phyloP scores from a whole-genome alignment of 495 filamentous ascomycete species.

The Paragyromitra xinjiangensis region DNA sequence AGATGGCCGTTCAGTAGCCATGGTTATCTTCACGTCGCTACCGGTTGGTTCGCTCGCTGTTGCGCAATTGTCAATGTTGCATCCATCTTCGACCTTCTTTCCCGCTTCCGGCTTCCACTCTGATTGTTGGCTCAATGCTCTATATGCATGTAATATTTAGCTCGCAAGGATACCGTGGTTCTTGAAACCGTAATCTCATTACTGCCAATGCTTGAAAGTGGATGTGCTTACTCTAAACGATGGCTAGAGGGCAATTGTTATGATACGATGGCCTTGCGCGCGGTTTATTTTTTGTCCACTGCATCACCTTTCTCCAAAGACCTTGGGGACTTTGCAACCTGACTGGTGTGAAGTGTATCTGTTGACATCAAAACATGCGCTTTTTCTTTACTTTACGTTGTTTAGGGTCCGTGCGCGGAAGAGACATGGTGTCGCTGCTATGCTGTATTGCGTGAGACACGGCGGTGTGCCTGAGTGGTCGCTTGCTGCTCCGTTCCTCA shows the following conservation, averaged over 20 bases:
- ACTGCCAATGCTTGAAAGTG: slow-evolving; percentile 23
- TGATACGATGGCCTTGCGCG: slow-evolving; percentile 45
- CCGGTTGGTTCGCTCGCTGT: slow-evolving; percentile 26
- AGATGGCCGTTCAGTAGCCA: slow-evolving; percentile 34
- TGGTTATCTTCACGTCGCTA: slow-evolving; percentile 32
- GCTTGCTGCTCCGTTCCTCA: slow-evolving; percentile 13
- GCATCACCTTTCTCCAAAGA: not conserved
- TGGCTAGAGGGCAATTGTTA: not conserved
- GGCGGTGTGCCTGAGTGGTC: slow-evolving; percentile 17
- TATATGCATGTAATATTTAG: slow-evolving; percentile 48
- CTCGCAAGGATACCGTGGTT: slow-evolving; percentile 46
- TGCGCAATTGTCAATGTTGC: slow-evolving; percentile 25
- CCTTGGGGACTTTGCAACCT: slow-evolving; percentile 17
- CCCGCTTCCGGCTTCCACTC: slow-evolving; percentile 48
- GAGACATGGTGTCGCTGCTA: not conserved
- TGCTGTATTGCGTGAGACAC: slow-evolving; percentile 13
- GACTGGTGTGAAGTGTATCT: slow-evolving; percentile 5
- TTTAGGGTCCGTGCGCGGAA: slow-evolving; percentile 19
- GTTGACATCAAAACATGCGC: not conserved
- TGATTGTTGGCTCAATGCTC: slow-evolving; percentile 34
- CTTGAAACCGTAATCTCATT: slow-evolving; percentile 9
- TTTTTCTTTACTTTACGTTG: not conserved
- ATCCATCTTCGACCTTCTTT: slow-evolving; percentile 32
- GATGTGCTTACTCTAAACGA: not conserved
- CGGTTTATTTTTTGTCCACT: slow-evolving; percentile 22